Evolutionary conservation across 805 yeast species (phyloP), one percentile per base, ranked within the genome.

Genomic region (Kluyveromyces siamensis): DNA sequence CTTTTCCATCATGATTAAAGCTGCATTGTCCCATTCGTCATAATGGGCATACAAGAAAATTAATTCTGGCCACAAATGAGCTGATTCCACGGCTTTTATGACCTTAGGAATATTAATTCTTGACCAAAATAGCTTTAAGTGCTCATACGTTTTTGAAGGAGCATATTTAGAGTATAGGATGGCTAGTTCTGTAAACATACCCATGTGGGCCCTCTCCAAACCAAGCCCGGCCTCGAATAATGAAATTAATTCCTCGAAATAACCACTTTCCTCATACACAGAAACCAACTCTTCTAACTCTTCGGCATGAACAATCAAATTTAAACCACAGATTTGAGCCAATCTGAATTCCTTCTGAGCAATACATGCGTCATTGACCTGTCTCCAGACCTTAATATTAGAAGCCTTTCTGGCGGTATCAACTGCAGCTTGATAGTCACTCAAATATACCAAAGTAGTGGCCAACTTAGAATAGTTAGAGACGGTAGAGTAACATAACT

Each of bases 11-110:
- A 93, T 87, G 14, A 96, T 82, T 65, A 93, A 76, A 36, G 96
- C 89, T 52, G 99, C 99, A 68, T 93, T 93, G 68, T 93, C 99
- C 96, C 96, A 93, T 72, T 93, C 99, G 66, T 93, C 99, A 67
- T 93, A 93, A 70, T 93, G 99, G 65, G 96, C 89, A 72, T 91
- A 91, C 68, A 93, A 74, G 82, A 93, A 93, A 50, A 93, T 88
- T 58, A 91, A 76, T 72, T 93, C 99, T 18, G 95, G 93, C 90
- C 97, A 93, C 63, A 93, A 74, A 65, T 93, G 99, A 39, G 96
- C 93, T 49, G 73, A 80, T 69, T 91, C 97, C 62, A 93, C 86
- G 33, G 96, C 97, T 55, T 87, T 81, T 56, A 93, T 84, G 45
- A 88, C 98, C 74, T 91, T 93, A 59, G 99, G 98, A 72, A 93